Conservation (phyloP, 1,139 yeast species). For the Zygosaccharomyces sapae region DNA sequence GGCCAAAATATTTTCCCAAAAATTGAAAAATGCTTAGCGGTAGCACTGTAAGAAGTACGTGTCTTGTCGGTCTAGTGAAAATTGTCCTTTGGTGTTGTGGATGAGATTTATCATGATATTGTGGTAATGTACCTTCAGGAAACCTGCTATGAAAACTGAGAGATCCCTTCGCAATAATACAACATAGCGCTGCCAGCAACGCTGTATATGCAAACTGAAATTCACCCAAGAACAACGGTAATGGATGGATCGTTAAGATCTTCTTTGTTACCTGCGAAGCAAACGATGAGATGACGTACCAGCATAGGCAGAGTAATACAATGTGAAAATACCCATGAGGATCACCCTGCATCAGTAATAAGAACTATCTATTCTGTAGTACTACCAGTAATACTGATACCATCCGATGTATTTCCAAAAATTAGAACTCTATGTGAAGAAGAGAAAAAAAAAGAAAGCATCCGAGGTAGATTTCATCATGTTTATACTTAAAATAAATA, state of each 20-base stretch:
- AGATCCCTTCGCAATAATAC: conserved; percentile 27
- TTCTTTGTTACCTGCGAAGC: conserved; percentile 80
- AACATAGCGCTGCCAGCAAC: conserved; percentile 33
- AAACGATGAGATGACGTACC: conserved; percentile 80
- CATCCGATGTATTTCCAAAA: not conserved
- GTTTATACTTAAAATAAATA: not conserved
- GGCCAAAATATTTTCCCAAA: conserved; percentile 85
- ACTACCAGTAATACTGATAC: not conserved
- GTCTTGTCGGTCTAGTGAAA: conserved; percentile 37
- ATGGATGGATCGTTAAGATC: conserved; percentile 64
- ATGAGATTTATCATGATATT: conserved; percentile 20
- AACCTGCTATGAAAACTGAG: conserved; percentile 35
- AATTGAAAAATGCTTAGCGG: conserved; percentile 94
- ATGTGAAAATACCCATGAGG: conserved; percentile 29
- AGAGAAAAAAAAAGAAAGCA: not conserved
- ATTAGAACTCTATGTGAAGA: not conserved
- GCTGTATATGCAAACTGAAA: conserved; percentile 77
- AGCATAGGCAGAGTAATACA: conserved; percentile 55
- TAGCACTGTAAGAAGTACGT: conserved; percentile 63
- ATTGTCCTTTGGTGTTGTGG: conserved; percentile 24
- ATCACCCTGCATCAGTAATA: not conserved
- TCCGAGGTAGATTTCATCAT: not conserved
- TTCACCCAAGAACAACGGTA: conserved; percentile 83
- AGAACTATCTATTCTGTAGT: not conserved
- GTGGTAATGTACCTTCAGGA: conserved; percentile 57